Percentiles rank a stretch among this genome's conserved stretches.
Conservation (phyloP, 768 basidiomycete species). For the Lactifluus hygrophoroides region DNA sequence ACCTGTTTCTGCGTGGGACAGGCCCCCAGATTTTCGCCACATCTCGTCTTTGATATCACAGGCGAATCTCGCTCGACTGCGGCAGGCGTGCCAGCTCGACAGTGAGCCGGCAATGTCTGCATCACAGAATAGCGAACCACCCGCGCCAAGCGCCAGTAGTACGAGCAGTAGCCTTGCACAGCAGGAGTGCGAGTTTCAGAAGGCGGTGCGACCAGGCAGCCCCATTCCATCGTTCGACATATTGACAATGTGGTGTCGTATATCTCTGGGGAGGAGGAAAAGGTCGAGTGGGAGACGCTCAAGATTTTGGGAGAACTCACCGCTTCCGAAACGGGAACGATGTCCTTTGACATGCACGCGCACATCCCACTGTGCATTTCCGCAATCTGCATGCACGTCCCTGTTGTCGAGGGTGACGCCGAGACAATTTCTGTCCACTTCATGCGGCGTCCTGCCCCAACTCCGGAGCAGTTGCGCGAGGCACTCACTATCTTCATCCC, state of each 20-base stretch:
- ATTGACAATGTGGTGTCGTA: slow-evolving; percentile 94
- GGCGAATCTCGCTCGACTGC: slow-evolving; percentile 60
- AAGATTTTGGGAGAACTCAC: slow-evolving; percentile 89
- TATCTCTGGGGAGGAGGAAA: slow-evolving; percentile 92
- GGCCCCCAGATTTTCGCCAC: slow-evolving; percentile 64
- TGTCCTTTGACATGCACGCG: slow-evolving; percentile 79
- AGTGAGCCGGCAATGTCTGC: slow-evolving; percentile 40
- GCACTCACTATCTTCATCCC: slow-evolving; percentile 68
- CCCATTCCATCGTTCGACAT: slow-evolving; percentile 87
- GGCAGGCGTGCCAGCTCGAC: slow-evolving; percentile 55
- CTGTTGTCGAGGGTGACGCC: slow-evolving; percentile 93
- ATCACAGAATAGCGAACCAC: slow-evolving; percentile 18
- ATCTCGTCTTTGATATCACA: slow-evolving; percentile 53
- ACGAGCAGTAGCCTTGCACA: slow-evolving; percentile 60
- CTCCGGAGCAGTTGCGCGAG: slow-evolving; percentile 78
- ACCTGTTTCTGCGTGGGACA: slow-evolving; percentile 69
- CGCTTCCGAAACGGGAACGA: slow-evolving; percentile 35
- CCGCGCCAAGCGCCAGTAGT: slow-evolving; percentile 27
- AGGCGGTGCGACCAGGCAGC: slow-evolving; percentile 89
- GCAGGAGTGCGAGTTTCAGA: slow-evolving; percentile 95
- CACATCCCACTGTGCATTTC: slow-evolving; percentile 78
- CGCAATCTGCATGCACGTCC: slow-evolving; percentile 90
- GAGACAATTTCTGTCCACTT: slow-evolving; percentile 87
- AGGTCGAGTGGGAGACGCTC: slow-evolving; percentile 97
- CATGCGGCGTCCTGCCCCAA: slow-evolving; percentile 67